These are phyloP conservation scores for Naganishia vaughanmartiniae DNA, from an alignment of 768 basidiomycete species.

Conservation along the genomic window DNA sequence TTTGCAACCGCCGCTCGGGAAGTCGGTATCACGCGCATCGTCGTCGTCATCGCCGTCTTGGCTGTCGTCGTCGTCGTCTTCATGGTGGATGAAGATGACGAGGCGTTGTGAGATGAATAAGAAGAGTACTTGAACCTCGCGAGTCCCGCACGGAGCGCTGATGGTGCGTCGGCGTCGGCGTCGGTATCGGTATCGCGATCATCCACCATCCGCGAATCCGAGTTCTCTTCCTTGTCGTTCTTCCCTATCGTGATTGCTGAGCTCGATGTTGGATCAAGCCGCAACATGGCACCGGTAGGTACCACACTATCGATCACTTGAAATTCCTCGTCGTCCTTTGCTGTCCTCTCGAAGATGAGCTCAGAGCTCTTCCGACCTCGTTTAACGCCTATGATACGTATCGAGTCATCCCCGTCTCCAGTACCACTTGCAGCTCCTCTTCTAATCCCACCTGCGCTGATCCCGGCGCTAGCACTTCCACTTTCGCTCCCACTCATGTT, in stretches of 20 bases:
- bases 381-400: not conserved
- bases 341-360: not conserved
- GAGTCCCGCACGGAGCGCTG: conserved; percentile 7
- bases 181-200: not conserved
- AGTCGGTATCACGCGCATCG: conserved; percentile 7
- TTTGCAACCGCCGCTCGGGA: conserved; percentile 7
- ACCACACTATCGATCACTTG: not conserved
- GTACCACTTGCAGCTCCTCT: not conserved
- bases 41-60: not conserved
- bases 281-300: not conserved
- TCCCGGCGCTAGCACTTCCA: conserved; percentile 8
- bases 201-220: not conserved
- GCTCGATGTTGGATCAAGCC: no score
- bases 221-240: not conserved
- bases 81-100: no score
- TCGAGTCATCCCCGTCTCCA: conserved; percentile 1
- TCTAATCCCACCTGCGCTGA: not conserved
- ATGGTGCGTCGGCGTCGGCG: not conserved
- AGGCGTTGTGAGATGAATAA: not conserved
- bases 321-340: not conserved
- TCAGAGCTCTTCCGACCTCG: not conserved
- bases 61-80: no score
- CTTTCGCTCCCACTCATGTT: conserved; percentile 7
- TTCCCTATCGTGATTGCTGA: not conserved
- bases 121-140: conserved; percentile 14